Base-by-base conservation (phyloP, 2,329 filamentous ascomycete species). In the Penicillium sp. region DNA sequence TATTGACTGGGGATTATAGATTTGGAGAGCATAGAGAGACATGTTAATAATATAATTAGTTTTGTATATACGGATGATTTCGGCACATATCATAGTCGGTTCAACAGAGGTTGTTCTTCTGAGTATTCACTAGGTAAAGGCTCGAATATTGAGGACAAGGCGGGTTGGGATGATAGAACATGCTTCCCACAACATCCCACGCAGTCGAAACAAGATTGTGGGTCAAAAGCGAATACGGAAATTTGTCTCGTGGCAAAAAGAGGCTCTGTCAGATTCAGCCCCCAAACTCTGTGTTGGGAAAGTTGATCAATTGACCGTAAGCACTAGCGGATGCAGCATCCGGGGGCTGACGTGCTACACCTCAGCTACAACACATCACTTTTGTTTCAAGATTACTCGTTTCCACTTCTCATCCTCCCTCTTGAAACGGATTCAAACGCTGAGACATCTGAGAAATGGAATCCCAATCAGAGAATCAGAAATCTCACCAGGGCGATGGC, bases 1-100 rank as follows among this genome's bases (percentile, higher is more conserved):
- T 33, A n/a, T 10, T 53, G 51, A 53, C 37, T 37, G 19, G 51
- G 51, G 51, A 53, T 40, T 24, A 53, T 53, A 53, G 51, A 53
- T 53, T 37, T 40, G 51, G n/a, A 35, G 47, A 51, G 28, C 26
- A 51, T 51, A 33, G n/a, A 51, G 26, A 51, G 47, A 51, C 47
- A 22, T 35, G n/a, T 47, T 8, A 50, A 7, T 35, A 15, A 33
- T 51, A 1, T 49, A 4, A 35, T 51, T 13, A 19, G 35, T 24
- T 47, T 51, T 28, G 6, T 47, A n/a, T 17, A 28, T 47, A 22
- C n/a, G 3, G 12, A 12, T 44, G 10, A 24, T 24, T 13, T 10
- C 3, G 1, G n/a, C 22, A 13, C 9, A 9, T 22, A 13, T 44
- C 13, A 2, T 1, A 40, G 9, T 40, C 37, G 17, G 17, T n/a